These are phyloP conservation scores for Botrytis fabae DNA, from an alignment of 2,329 filamentous ascomycete species.

Conservation along the genomic window DNA sequence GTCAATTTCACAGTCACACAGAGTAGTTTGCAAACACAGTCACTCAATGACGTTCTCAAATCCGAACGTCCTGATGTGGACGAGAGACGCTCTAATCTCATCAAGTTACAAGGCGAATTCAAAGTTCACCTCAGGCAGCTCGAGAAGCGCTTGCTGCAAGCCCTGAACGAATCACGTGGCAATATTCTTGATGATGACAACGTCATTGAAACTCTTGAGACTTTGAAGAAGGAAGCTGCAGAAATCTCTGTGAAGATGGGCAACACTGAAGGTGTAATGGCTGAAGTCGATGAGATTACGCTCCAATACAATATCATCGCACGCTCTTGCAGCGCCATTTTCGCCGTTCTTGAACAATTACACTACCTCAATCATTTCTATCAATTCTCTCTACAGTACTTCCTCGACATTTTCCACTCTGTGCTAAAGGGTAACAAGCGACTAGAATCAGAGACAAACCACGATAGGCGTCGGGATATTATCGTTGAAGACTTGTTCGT, in stretches of 20 bases:
- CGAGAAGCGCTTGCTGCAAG: constrained; percentile 90
- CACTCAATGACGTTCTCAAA: constrained; percentile 94
- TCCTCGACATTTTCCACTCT: constrained; percentile 93
- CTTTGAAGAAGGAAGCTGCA: constrained; percentile 93
- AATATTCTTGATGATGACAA: constrained; percentile 98
- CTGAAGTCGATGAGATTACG: constrained; percentile 94
- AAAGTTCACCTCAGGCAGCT: constrained; percentile 95
- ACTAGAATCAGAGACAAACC: constrained; percentile 67
- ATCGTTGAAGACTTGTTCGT: constrained; percentile 92
- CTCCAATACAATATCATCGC: constrained; percentile 92
- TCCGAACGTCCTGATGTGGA: constrained; percentile 97
- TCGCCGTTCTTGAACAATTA: constrained; percentile 92
- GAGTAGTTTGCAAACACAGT: constrained; percentile 97
- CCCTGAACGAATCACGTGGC: constrained; percentile 93
- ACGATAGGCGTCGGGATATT: constrained; percentile 78
- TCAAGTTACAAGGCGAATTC: constrained; percentile 99
- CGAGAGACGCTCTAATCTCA: constrained; percentile 91
- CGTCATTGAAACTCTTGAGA: constrained; percentile 96
- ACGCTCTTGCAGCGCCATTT: constrained; percentile 92
- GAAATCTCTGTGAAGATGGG: constrained; percentile 96
- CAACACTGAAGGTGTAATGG: constrained; percentile 97
- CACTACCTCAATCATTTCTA: constrained; percentile 99
- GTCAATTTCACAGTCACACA: constrained; percentile 99
- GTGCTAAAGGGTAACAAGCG: constrained; percentile 81
- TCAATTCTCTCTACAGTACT: constrained; percentile 98